Percentiles rank a stretch among this genome's conserved stretches.
phyloP scores from a whole-genome alignment of 2,329 filamentous ascomycete species.

The Knufia fluminis region DNA sequence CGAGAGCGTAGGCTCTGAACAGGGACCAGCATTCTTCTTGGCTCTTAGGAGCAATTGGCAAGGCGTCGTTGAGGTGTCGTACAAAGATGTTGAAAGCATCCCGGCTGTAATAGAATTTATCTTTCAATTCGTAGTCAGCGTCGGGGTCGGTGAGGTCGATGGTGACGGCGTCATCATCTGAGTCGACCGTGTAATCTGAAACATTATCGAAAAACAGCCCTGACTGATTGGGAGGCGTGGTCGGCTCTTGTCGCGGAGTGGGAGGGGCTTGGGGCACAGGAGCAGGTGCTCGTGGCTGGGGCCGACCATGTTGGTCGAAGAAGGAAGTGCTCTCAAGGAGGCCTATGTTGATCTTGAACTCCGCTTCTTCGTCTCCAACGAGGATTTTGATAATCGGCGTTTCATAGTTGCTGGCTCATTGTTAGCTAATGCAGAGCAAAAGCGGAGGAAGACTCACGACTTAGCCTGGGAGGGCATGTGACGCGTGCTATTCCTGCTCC shows the following conservation, averaged over 20 bases:
- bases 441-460: neutral
- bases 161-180: neutral
- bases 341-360: constrained; percentile 16
- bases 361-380: constrained; percentile 11
- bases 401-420: constrained; percentile 2
- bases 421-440: neutral
- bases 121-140: constrained; percentile 13
- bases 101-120: constrained; percentile 9
- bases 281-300: neutral
- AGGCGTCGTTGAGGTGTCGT: constrained; percentile 17
- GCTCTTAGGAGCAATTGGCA: neutral
- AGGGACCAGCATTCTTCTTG: constrained; percentile 8
- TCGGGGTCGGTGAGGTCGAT: constrained; percentile 6
- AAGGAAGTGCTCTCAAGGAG: constrained; percentile 16
- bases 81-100: constrained; percentile 19
- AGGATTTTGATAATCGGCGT: constrained; percentile 15
- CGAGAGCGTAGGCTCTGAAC: constrained; percentile 17
- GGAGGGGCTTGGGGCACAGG: neutral
- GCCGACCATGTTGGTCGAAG: constrained; percentile 16
- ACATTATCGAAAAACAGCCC: neutral
- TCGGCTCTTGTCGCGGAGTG: neutral
- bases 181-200: neutral
- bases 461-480: neutral
- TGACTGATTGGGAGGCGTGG: neutral
- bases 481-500: neutral